These are phyloP conservation scores for Ganoderma resinaceum DNA, from an alignment of 1,284 basidiomycete genomes.

Conservation along the genomic window DNA sequence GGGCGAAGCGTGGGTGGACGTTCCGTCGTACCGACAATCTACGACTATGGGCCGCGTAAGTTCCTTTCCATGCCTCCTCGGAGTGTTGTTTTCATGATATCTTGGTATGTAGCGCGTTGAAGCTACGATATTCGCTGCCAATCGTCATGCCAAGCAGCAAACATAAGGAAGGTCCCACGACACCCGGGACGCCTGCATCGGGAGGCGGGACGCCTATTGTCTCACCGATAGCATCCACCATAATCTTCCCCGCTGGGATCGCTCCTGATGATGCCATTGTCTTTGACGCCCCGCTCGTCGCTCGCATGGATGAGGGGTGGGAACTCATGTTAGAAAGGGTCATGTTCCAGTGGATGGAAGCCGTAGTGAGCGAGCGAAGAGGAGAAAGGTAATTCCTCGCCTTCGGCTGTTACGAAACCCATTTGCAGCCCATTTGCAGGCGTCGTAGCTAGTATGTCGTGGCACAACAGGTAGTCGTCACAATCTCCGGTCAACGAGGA, in stretches of 20 bases:
- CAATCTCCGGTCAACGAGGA: background rate
- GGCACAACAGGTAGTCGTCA: background rate
- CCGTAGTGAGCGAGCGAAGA: slow-evolving; percentile 71
- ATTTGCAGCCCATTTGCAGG: background rate
- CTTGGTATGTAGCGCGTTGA: slow-evolving; percentile 65
- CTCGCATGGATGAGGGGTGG: slow-evolving; percentile 80
- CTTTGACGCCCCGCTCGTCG: slow-evolving; percentile 80
- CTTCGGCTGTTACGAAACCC: background rate
- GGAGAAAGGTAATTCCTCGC: slow-evolving; percentile 41
- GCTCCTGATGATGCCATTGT: slow-evolving; percentile 46
- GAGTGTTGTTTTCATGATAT: slow-evolving; percentile 4
- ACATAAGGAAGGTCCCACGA: slow-evolving; percentile 16
- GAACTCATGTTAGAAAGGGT: slow-evolving; percentile 75
- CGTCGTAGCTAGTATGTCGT: background rate
- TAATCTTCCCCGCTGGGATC: slow-evolving; percentile 37
- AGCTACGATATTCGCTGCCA: slow-evolving; percentile 79
- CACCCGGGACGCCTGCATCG: slow-evolving; percentile 29
- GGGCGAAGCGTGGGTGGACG: slow-evolving; percentile 66
- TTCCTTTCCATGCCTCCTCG: slow-evolving; percentile 28
- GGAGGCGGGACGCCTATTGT: slow-evolving; percentile 37
- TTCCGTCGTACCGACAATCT: slow-evolving; percentile 86
- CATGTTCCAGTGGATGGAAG: slow-evolving; percentile 71
- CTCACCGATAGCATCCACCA: slow-evolving; percentile 39
- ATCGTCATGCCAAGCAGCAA: slow-evolving; percentile 60
- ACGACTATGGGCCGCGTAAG: slow-evolving; percentile 82